phyloP scores from a whole-genome alignment of 129 eudicot genomes.

The Scalesia atractyloides region DNA sequence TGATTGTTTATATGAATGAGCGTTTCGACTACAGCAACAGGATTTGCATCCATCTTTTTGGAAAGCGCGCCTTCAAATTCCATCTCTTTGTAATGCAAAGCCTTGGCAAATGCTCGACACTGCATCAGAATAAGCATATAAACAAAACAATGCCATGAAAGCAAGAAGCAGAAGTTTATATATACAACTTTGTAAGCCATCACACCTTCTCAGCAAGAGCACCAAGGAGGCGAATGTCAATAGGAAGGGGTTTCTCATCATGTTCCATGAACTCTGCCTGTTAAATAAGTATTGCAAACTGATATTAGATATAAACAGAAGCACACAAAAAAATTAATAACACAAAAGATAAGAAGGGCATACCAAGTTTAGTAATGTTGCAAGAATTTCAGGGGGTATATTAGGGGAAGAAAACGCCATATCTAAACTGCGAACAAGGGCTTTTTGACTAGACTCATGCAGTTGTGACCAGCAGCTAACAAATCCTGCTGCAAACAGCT shows the following conservation, averaged over 20 bases:
- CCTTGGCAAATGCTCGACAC: conserved; percentile 99
- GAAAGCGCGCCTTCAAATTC: conserved; percentile 94
- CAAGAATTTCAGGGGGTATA: conserved; percentile 96
- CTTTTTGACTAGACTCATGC: conserved; percentile 76
- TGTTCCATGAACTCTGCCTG: conserved; percentile 99
- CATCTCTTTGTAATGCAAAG: conserved; percentile 97
- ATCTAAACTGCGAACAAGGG: conserved; percentile 83
- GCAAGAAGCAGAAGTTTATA: neutral
- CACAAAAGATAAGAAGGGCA: conserved; percentile 16
- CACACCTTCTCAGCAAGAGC: conserved; percentile 99
- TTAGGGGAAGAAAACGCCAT: conserved; percentile 99
- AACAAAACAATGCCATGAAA: conserved; percentile 14
- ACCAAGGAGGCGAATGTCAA: conserved; percentile 96
- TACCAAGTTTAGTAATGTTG: conserved; percentile 96
- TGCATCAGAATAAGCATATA: conserved; percentile 32
- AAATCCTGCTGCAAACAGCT: conserved; percentile 97
- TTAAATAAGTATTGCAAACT: conserved; percentile 21
- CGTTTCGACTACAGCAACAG: conserved; percentile 92
- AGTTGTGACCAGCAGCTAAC: conserved; percentile 98
- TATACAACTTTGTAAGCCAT: conserved; percentile 10
- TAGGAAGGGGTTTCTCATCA: conserved; percentile 96
- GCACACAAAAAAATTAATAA: conserved; percentile 5
- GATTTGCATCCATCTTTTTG: conserved; percentile 91
- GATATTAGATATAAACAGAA: conserved; percentile 13
- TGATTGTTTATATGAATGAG: conserved; percentile 95